Conservation (phyloP, 2,329 filamentous ascomycete genomes). For the Phialemoniopsis sp. region DNA sequence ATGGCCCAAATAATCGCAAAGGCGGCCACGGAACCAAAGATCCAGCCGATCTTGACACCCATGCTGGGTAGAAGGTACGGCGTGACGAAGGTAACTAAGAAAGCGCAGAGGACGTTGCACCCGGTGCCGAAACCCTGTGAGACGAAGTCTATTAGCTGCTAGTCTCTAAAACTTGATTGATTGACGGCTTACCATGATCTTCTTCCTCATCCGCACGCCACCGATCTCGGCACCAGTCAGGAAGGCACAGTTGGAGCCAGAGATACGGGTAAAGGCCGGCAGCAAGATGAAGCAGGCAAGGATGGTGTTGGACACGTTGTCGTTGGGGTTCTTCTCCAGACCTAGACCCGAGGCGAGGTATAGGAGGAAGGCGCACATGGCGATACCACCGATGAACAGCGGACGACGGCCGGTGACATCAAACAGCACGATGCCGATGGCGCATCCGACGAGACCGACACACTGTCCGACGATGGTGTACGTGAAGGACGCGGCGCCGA, state of each 20-base stretch:
- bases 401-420: constrained; percentile 6
- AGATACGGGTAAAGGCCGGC: constrained; percentile 7
- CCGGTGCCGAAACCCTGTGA: constrained; percentile 5
- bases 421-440: constrained; percentile 2
- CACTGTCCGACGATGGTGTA: constrained; percentile 10
- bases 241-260: constrained; percentile 7
- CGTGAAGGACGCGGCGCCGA: constrained; percentile 9
- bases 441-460: constrained; percentile 5
- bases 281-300: constrained; percentile 9
- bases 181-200: constrained; percentile 5
- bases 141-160: background rate
- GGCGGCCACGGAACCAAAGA: constrained; percentile 7
- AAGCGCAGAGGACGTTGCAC: constrained; percentile 4
- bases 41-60: constrained; percentile 9
- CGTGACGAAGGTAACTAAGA: constrained; percentile 6
- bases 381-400: constrained; percentile 3
- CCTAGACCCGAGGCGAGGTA: constrained; percentile 7
- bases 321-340: background rate
- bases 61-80: constrained; percentile 7
- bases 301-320: constrained; percentile 6
- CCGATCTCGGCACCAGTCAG: constrained; percentile 7
- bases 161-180: background rate
- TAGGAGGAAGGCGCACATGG: constrained; percentile 4
- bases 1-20: constrained; percentile 8
- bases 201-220: constrained; percentile 7